Evolutionary conservation across 257 asterid species (phyloP), one percentile per base, ranked within the genome.

Genomic region (Sherardia arvensis): DNA sequence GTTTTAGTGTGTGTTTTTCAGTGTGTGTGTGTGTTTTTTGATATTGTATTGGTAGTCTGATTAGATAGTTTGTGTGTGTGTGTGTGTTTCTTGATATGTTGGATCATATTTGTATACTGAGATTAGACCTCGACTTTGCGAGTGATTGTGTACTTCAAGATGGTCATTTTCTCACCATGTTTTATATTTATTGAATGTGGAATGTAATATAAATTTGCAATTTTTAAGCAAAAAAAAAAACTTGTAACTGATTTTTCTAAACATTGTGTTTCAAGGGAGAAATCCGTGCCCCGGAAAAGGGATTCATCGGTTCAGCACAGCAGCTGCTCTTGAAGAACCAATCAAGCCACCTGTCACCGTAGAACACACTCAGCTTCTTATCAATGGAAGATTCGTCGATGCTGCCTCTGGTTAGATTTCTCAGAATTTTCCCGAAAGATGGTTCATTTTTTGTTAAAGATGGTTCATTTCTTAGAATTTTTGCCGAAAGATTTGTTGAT

Each of bases 301-400:
- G 57, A 72, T 81, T 36, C 45, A 32, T 65, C 73, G 79, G 14
- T 88, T 68, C 67, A 71, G 92, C 82, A 81, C 97, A 14, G 86
- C 92, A 0, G 83, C 87, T 73, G 95, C 77, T 66, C 38, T 80
- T 59, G 94, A 86, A 71, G 92, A 84, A 11, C 90, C 94, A 32
- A 80, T 91, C 67, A 91, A 86, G 78, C 88, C 98, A 43, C 81
- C 88, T 27, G 90, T 91, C 62, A 73, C 64, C 48, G 86, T 91
- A 26, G 84, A 81, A 26, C 77, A 83, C 64, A 84, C 83, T 53
- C 80, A 91, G 75, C 98, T 91, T 76, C 91, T 91, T 72, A 86
- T 91, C 78, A 83, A 86, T 73, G 98, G 98, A 22, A 80, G 79
- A 26, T 88, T 86, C 76, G 95, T 88, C 67, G 95, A 86, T 76